Base-by-base conservation (phyloP, 805 yeast genomes). In the Metschnikowia reukaufii region DNA sequence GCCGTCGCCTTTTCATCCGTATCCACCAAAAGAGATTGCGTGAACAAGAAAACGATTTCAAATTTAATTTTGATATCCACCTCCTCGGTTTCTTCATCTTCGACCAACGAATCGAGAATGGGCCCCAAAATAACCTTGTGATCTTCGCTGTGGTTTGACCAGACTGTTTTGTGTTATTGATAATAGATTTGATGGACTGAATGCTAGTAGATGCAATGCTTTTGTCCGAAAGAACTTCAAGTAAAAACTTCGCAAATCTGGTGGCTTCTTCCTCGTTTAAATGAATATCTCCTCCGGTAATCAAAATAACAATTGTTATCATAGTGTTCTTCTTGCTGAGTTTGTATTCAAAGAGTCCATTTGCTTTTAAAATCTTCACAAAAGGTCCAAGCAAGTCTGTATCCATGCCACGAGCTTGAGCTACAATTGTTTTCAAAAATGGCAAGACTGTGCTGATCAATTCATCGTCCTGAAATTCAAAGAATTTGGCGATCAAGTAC, bases 131-230 rank as follows among this genome's bases (percentile, higher is more conserved):
- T 62, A 23, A 59, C 13, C 64, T 65, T 45, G 73, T 72, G 32
- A 83, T 65, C 1, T 78, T 61, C 4, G 68, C 63, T 6, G 75
- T 67, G 4, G 71, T 62, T 4, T 56, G 52, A 2, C 58, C 47
- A 0, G 55, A 53, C 6, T 58, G 61, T 3, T 61, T 45, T 30
- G 66, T 45, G 31, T 68, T 59, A 34, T 68, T 70, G 7, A 85
- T 69, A 36, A 88, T 66, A 0, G 83, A 72, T 55, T 76, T 83
- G 42, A 85, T 69, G 13, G 94, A 83, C 52, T 84, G 90, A 10
- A 70, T 49, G 10, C 68, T 68, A 25, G 66, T 62, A 6, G 66
- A 36, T 2, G 61, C 63, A n/a, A 64, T 44, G 1, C 60, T 65
- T 0, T 43, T 41, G 6, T 52, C 51, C 4, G 54, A 44, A 8